phyloP scores from a whole-genome alignment of 2,329 filamentous ascomycete genomes.

The Aspergillus fructus region DNA sequence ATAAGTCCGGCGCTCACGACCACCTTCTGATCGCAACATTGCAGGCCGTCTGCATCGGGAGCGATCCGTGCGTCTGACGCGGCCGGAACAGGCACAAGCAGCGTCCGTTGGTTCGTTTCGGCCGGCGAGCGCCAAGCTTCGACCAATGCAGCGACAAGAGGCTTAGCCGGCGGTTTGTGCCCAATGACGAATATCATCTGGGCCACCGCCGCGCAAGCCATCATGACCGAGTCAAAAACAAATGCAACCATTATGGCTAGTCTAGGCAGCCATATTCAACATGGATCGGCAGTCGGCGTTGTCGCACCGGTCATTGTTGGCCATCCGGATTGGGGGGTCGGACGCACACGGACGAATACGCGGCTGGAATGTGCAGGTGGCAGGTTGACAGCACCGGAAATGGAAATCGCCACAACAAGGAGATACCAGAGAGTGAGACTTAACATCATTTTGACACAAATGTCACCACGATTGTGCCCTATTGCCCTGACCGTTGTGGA shows the following conservation, averaged over 20 bases:
- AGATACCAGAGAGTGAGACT: too few species aligned
- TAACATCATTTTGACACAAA: too few species aligned
- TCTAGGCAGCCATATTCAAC: constrained; percentile 5
- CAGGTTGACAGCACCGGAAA: neutral
- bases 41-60: constrained; percentile 2
- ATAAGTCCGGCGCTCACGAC: neutral
- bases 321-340: neutral
- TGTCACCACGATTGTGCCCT: too few species aligned
- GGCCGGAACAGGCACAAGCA: constrained; percentile 12
- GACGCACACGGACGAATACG: neutral
- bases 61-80: constrained; percentile 12
- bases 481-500: too few species aligned
- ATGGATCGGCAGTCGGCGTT: neutral
- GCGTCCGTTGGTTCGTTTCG: constrained; percentile 5
- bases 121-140: constrained; percentile 18
- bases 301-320: neutral
- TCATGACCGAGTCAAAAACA: constrained; percentile 1
- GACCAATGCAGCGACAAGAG: constrained; percentile 18
- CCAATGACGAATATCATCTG: constrained; percentile 12
- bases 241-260: constrained; percentile 5
- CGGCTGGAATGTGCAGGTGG: neutral
- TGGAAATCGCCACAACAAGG: too few species aligned
- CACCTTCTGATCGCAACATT: constrained; percentile 1
- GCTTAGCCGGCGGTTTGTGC: constrained; percentile 7
- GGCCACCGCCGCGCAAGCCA: constrained; percentile 19